These are phyloP conservation scores for Pelargonium australe DNA, from an alignment of 441 rosid genomes.

Conservation along the genomic window DNA sequence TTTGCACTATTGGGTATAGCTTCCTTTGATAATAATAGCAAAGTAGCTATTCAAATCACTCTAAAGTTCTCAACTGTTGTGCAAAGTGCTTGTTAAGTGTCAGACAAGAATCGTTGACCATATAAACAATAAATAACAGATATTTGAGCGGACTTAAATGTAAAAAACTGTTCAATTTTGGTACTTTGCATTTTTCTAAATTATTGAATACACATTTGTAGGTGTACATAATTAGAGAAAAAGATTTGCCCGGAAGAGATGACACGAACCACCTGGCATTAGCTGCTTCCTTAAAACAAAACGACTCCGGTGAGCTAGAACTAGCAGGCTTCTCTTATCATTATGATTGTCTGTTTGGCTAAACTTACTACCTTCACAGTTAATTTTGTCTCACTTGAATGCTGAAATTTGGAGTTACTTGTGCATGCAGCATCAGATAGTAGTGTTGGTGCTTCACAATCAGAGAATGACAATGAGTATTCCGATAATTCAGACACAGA, in stretches of 20 bases:
- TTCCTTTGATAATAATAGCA: no score
- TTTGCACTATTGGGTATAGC: no score
- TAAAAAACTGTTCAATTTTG: background rate
- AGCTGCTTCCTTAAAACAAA: background rate
- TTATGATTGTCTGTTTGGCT: background rate
- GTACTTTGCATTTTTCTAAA: background rate
- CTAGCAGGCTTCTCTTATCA: background rate
- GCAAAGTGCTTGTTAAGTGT: background rate
- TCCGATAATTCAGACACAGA: background rate
- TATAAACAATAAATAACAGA: background rate
- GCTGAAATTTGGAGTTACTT: background rate
- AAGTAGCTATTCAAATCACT: no score
- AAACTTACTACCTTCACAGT: background rate
- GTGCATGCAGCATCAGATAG: constrained; percentile 5
- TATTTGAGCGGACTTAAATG: background rate
- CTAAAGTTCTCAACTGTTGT: no score
- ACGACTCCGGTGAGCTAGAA: background rate
- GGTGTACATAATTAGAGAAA: background rate
- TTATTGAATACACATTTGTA: background rate
- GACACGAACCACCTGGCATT: background rate
- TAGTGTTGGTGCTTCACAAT: background rate
- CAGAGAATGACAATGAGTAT: background rate
- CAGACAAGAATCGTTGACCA: background rate
- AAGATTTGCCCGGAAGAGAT: background rate
- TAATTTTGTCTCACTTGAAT: constrained; percentile 2